A percentile compares a stretch with the other conserved stretches of the same genome.
phyloP scores from a whole-genome alignment of 2,329 filamentous ascomycete genomes.

The Byssoonygena ceratinophila region DNA sequence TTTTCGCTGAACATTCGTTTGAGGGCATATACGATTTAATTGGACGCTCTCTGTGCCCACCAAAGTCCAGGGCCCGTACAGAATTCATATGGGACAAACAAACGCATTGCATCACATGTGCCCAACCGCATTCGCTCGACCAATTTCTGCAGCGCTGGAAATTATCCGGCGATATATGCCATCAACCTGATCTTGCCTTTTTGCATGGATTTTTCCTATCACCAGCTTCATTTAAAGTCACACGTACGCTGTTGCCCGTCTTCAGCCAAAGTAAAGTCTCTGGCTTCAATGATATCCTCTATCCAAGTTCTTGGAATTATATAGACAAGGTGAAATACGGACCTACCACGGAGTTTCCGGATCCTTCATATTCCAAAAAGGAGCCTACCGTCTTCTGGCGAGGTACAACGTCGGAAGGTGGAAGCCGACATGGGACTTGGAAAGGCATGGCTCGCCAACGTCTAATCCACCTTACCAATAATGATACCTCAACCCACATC shows the following conservation, averaged over 20 bases:
- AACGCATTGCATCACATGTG: constrained; percentile 55
- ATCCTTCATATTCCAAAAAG: constrained; percentile 51
- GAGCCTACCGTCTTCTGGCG: constrained; percentile 62
- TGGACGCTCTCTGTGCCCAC: constrained; percentile 49
- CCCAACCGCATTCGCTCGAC: constrained; percentile 53
- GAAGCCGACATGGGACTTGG: constrained; percentile 47
- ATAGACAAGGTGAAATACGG: constrained; percentile 46
- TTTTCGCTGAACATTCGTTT: constrained; percentile 35
- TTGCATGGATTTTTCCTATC: constrained; percentile 64
- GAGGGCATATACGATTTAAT: constrained; percentile 33
- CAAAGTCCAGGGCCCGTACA: constrained; percentile 49
- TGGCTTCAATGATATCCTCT: constrained; percentile 65
- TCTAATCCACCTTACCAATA: constrained; percentile 57
- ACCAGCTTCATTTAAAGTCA: constrained; percentile 51
- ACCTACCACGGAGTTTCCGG: constrained; percentile 42
- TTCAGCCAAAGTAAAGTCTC: constrained; percentile 65
- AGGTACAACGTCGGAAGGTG: constrained; percentile 52
- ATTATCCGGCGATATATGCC: constrained; percentile 56
- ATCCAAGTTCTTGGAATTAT: constrained; percentile 56
- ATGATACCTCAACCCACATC: constrained; percentile 38
- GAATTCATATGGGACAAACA: constrained; percentile 53
- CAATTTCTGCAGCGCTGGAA: constrained; percentile 59
- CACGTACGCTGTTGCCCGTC: constrained; percentile 57
- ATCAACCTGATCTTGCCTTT: constrained; percentile 63
- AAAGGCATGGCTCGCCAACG: constrained; percentile 60